A percentile compares a stretch with the other conserved stretches of the same genome.
Evolutionary conservation across 225 moss, liverwort and hornwort genomes (phyloP).

Genomic region (Physcomitrellopsis africana): DNA sequence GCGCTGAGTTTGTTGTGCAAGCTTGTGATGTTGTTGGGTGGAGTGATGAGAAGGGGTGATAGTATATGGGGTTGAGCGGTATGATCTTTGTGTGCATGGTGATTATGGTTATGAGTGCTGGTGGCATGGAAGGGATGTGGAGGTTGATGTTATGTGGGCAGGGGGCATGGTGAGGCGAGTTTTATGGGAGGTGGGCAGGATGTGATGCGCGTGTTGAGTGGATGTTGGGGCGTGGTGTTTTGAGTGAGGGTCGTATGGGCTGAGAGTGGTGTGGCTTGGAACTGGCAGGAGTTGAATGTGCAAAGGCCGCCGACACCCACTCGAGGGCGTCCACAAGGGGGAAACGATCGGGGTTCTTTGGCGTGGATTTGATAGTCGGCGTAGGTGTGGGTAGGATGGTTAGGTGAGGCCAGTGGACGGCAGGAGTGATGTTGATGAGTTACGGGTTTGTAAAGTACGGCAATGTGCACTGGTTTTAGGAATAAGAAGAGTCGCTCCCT

Average conservation of each 20-base stretch:
- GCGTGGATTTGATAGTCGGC: constrained; percentile 72
- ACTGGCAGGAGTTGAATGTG: constrained; percentile 75
- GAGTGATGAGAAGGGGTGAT: too few relatives aligned
- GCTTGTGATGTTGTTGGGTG: too few relatives aligned
- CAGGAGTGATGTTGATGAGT: constrained; percentile 35
- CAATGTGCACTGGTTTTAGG: constrained; percentile 41
- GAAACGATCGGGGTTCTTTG: constrained; percentile 72
- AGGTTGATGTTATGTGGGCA: not conserved
- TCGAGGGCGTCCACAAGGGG: constrained; percentile 72
- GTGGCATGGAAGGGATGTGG: too few relatives aligned
- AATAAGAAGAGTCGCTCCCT: constrained; percentile 36
- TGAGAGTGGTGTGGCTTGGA: not conserved
- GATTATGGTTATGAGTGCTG: too few relatives aligned
- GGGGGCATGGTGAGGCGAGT: not conserved
- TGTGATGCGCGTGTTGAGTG: not conserved
- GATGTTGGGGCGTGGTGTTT: not conserved
- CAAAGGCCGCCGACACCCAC: constrained; percentile 89
- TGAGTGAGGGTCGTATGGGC: not conserved
- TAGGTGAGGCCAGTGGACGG: constrained; percentile 33
- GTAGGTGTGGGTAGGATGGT: constrained; percentile 67
- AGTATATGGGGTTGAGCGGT: too few relatives aligned
- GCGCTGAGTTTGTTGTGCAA: too few relatives aligned
- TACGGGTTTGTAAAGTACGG: constrained; percentile 50
- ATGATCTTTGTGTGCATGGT: too few relatives aligned
- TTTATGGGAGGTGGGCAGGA: not conserved